Evolutionary conservation across 306 rosid species (phyloP).

Genomic region (Cicer chorassanicum): DNA sequence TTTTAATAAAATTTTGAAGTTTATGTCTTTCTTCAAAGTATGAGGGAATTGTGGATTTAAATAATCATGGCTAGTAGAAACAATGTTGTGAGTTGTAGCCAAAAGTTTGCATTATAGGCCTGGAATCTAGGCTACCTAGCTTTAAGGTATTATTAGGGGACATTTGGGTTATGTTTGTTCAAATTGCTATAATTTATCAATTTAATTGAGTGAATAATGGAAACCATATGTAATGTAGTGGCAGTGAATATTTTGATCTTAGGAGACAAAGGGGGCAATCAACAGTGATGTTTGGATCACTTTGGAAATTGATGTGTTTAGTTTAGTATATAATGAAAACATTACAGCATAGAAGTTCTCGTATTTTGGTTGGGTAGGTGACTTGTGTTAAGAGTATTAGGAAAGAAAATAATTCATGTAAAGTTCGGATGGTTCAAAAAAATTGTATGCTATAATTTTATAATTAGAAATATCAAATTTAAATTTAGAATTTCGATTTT

Average conservation of each 20-base stretch:
- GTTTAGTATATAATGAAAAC: constrained; percentile 46
- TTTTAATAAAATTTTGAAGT: neutral
- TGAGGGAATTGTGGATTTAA: constrained; percentile 23
- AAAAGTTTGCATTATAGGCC: constrained; percentile 44
- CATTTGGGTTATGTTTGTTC: constrained; percentile 36
- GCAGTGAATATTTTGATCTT: constrained; percentile 40
- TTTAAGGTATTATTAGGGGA: constrained; percentile 38
- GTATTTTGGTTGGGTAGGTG: constrained; percentile 27
- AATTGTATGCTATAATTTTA: no score
- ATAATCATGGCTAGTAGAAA: constrained; percentile 34
- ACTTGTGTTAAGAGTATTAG: constrained; percentile 39
- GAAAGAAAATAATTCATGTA: neutral
- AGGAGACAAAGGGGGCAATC: constrained; percentile 55
- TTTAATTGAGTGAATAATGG: constrained; percentile 40
- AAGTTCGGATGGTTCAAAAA: no score
- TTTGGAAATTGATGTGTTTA: constrained; percentile 50
- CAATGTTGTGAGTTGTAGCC: constrained; percentile 38
- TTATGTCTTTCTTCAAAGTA: constrained; percentile 45
- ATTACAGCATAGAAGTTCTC: constrained; percentile 42
- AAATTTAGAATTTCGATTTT: no score
- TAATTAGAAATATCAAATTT: no score
- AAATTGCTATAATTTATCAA: constrained; percentile 40
- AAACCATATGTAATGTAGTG: constrained; percentile 41
- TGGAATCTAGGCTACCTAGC: constrained; percentile 49
- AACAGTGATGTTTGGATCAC: constrained; percentile 49